Evolutionary conservation across 2,329 filamentous ascomycete genomes (phyloP).

Genomic region (Paecilomyces sp.): DNA sequence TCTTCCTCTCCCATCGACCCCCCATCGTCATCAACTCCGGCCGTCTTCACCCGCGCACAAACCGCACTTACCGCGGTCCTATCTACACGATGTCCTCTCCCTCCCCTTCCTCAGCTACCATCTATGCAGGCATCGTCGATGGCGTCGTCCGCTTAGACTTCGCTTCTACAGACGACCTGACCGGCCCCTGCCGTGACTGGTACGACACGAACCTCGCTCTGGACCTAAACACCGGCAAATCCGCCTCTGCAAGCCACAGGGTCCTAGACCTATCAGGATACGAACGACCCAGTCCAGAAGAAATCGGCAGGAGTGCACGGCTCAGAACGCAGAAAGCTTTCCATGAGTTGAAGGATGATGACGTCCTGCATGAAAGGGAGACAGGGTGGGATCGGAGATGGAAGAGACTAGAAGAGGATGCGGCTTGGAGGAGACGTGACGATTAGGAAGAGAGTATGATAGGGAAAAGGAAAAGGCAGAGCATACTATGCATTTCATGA

Average conservation of each 20-base stretch:
- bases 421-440: slow-evolving; percentile 21
- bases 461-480: too few species aligned
- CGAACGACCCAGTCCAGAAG: slow-evolving; percentile 31
- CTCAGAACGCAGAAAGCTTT: slow-evolving; percentile 28
- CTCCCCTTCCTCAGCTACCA: slow-evolving; percentile 36
- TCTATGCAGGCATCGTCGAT: slow-evolving; percentile 39
- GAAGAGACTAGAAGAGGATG: slow-evolving; percentile 20
- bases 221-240: slow-evolving; percentile 13
- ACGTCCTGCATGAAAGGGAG: slow-evolving; percentile 13
- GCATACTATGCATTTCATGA: background rate
- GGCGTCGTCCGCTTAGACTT: slow-evolving; percentile 38
- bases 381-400: slow-evolving; percentile 34
- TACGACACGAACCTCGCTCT: slow-evolving; percentile 23
- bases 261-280: slow-evolving; percentile 36
- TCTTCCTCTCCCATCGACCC: slow-evolving; percentile 32
- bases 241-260: slow-evolving; percentile 6
- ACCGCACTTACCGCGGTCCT: slow-evolving; percentile 33
- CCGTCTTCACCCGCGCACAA: slow-evolving; percentile 8
- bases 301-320: slow-evolving; percentile 23
- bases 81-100: slow-evolving; percentile 40
- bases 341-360: slow-evolving; percentile 11
- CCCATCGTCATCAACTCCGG: slow-evolving; percentile 8
- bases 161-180: slow-evolving; percentile 35
- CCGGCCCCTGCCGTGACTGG: slow-evolving; percentile 22
- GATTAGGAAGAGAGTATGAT: background rate